Evolutionary conservation across 495 filamentous ascomycete species (phyloP).

Genomic region (Umbilicaria muhlenbergii): DNA sequence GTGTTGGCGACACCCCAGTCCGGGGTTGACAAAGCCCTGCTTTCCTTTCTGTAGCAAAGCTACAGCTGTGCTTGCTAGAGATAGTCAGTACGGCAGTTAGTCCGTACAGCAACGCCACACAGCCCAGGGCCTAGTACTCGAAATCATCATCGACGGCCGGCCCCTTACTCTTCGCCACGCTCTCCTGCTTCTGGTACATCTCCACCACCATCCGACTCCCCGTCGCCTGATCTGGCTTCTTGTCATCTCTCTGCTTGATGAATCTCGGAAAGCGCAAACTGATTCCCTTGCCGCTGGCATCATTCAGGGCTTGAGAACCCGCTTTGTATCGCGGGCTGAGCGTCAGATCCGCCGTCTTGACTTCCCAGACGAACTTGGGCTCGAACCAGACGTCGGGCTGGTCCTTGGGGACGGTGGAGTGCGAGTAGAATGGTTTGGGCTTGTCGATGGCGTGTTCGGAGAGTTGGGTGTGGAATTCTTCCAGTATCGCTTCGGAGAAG

Average conservation of each 20-base stretch:
- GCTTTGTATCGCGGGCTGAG: conserved; percentile 87
- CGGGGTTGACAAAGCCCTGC: too few relatives aligned
- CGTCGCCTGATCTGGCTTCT: conserved; percentile 86
- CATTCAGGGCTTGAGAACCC: conserved; percentile 41
- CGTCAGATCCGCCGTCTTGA: conserved; percentile 90
- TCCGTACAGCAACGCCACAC: neutral
- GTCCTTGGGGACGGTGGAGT: conserved; percentile 67
- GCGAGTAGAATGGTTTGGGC: conserved; percentile 86
- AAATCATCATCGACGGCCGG: conserved; percentile 92
- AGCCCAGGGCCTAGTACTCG: conserved; percentile 50
- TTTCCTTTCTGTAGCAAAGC: too few relatives aligned
- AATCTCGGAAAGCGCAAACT: conserved; percentile 83
- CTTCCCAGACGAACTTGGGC: conserved; percentile 87
- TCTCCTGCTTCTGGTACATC: conserved; percentile 93
- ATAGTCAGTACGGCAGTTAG: conserved; percentile 5
- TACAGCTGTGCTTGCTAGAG: too few relatives aligned
- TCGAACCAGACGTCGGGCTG: conserved; percentile 99
- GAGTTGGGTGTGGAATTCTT: conserved; percentile 63
- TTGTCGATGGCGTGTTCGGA: conserved; percentile 62
- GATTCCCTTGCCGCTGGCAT: conserved; percentile 66
- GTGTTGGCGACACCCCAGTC: too few relatives aligned
- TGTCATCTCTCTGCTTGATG: conserved; percentile 80
- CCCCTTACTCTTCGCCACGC: conserved; percentile 55
- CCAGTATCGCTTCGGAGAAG: conserved; percentile 76
- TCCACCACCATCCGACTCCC: conserved; percentile 71